Evolutionary conservation across 768 basidiomycete genomes (phyloP), one percentile per base, ranked within the genome.

Genomic region (Leucocoprinus birnbaumii): DNA sequence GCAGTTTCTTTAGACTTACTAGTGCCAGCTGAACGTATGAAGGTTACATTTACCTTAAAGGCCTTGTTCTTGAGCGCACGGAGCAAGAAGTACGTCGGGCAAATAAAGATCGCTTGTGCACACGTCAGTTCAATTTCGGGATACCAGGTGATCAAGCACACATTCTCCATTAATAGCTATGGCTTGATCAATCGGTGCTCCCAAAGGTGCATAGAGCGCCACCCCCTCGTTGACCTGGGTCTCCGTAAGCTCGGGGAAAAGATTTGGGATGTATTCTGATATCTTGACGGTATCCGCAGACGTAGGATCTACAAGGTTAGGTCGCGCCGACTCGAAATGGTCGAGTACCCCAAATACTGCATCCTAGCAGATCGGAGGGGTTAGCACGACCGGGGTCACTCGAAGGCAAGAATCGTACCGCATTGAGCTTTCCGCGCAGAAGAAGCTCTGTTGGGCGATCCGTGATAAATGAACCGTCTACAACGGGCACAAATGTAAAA

Each of bases 401-500:
- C 31, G 5, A 31, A 5, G 31, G 11, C 31, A 31, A 31, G 11
- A 31, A 5, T 59, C 73, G 16, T 42, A 80, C 78, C n/a, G 71
- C 74, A 43, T 80, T 81, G 42, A 76, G 48, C 56, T 67, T 69
- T 14, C 74, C 68, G 34, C 66, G 64, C 7, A 60, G 58, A 19
- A 82, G 53, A 3, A 73, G 65, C 44, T 68, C 53, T 0, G 68
- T 75, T 5, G 79, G 77, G 16, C 75, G 64, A 38, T 75, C 71
- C 0, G 69, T 63, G 34, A 80, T 79, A 55, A 78, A 75, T 1
- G 63, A 65, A 1, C 76, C 80, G 59, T 82, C 80, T 3, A 82
- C 71, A 18, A 82, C 78, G 0, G 80, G 79, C 11, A 69, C 69
- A 41, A 76, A 78, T 16, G 63, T 53, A 27, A 66, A 76, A 2